Evolutionary conservation across 768 basidiomycete species (phyloP), one percentile per base, ranked within the genome.

Genomic region (Kwoniella newhampshirensis): DNA sequence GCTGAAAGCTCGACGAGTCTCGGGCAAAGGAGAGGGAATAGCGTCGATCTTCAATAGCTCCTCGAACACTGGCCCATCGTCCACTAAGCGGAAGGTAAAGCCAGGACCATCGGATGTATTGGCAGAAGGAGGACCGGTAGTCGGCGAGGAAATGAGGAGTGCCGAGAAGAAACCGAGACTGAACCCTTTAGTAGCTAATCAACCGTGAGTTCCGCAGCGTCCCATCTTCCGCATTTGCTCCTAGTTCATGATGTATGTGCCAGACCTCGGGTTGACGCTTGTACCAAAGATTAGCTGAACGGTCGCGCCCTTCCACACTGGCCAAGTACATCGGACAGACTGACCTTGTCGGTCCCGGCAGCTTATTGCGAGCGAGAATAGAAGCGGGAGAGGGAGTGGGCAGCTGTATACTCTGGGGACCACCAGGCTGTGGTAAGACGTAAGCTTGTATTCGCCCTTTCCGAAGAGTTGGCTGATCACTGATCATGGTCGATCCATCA

Each of bases 251-350:
- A n/a, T n/a, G 8, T 4, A 18, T 30, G 20, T 15, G 7, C 11
- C 32, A 32, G 32, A 32, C 17, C 28, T 17, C 20, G 17, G 20
- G 21, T 28, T 18, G 27, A 17, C 15, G 28, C 49, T 39, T 39
- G 41, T n/a, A 21, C 37, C 4, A 12, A 23, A 75, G 74, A 1
- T 75, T 91, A 1, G 87, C 90, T 0, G 89, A 91, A 68, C 80
- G 81, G 18, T 80, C 90, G 40, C 81, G 89, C 8, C 89, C 89
- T 1, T 80, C 77, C 12, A 74, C 73, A 3, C 77, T 91, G 17
- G 81, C 81, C 1, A 84, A 87, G 2, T 87, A 88, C 58, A 78
- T 90, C 26, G 89, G 89, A 2, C 89, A 92, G 67, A 71, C 71
- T 18, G 83, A 87, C 71, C 64, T 89, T 23, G 82, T 82, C 2